Base-by-base conservation (phyloP, 805 yeast species). In the Phaffomyces antillensis region DNA sequence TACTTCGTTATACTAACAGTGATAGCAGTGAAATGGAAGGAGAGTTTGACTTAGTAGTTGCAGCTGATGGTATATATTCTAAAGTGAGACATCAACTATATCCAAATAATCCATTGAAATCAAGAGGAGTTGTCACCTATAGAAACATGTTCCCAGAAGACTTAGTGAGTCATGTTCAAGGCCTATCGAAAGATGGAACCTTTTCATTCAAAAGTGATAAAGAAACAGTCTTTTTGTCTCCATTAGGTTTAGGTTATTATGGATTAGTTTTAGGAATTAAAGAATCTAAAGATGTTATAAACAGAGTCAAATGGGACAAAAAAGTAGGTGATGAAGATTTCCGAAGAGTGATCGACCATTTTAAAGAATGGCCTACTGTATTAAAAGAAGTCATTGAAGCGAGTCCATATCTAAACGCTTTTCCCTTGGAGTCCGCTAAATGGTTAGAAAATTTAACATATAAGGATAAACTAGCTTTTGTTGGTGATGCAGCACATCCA, bases 401-500 rank as follows among this genome's bases (percentile, higher is more conserved):
- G 12, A 38, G 35, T 30, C 40, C 40, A 18, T 38, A 38, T 18
- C 15, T 38, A 7, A 38, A 38, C 30, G 40, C 40, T 3, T 38
- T 30, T 20, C 40, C 40, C 9, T 18, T 38, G 7, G 40, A 38
- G 30, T 9, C 26, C 13, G 40, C 35, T 5, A 25, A 16, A 4
- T 38, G 40, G 40, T 38, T 38, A 15, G 40, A 38, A 7, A 28
- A 38, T 38, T 30, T 38, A 15, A 5, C 26, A 0, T 38, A 38
- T 18, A 38, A 38, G 6, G 26, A 30, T 7, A 38, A 12, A 30
- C 6, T 38, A 7, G 40, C 26, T 3, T 38, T 38, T 18, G 20
- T 38, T 6, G 40, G 40, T 15, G 40, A 38, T 38, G 40, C 40
- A 13, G 40, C 40, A 2, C 40, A 38, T 38, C 40, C 40, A 30